Conservation (phyloP, 169 alveolate species). For the Perkinsus chesapeaki region DNA sequence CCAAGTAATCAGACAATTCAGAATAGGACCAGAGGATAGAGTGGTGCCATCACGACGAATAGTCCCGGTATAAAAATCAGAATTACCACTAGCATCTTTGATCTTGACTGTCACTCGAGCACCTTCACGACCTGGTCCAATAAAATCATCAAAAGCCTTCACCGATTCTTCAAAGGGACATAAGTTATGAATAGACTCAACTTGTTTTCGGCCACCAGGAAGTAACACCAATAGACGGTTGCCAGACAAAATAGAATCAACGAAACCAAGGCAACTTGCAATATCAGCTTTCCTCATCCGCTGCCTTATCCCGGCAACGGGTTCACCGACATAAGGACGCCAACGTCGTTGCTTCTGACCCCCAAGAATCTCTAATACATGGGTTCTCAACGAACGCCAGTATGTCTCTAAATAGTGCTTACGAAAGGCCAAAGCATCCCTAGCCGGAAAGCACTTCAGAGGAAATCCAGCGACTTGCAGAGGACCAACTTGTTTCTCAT, state of each 20-base stretch:
- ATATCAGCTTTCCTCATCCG: not conserved
- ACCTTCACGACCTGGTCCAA: not conserved
- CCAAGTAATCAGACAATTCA: not conserved
- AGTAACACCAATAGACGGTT: not conserved
- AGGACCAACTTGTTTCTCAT: not conserved
- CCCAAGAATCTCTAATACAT: not conserved
- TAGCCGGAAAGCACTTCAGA: not conserved
- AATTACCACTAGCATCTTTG: not conserved
- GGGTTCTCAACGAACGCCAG: not conserved
- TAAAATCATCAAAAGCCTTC: not conserved
- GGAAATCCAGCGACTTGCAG: not conserved
- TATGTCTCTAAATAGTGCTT: not conserved
- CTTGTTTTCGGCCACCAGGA: not conserved
- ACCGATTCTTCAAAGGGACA: not conserved
- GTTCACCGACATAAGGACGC: not conserved
- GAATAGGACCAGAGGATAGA: not conserved
- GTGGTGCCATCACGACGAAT: not conserved
- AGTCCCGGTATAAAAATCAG: not conserved
- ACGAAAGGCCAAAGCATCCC: not conserved
- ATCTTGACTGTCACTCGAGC: not conserved
- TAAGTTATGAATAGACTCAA: not conserved
- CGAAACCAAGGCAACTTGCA: not conserved
- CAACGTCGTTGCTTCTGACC: not conserved
- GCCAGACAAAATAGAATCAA: not conserved
- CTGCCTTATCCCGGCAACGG: not conserved